Evolutionary conservation across 352 stramenopile species (phyloP), one percentile per base, ranked within the genome.

Genomic region (Globisporangium uncinulatum): DNA sequence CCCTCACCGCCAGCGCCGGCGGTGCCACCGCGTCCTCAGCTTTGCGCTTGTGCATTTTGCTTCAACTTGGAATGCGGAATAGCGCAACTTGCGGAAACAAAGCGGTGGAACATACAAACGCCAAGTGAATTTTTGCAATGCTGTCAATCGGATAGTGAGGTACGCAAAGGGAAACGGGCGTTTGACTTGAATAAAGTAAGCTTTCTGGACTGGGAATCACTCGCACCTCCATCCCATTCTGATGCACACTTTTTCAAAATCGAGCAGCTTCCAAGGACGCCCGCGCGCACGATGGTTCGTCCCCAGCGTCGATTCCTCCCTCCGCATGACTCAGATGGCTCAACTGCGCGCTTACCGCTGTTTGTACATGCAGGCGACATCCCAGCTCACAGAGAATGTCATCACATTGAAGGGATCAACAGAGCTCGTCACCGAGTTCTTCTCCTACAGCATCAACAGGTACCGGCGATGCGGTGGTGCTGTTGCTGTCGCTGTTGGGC

Each of bases 381-480:
- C 79, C 11, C 80, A 91, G 60, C 61, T 86, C 39, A 79, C 73
- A 15, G 77, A 96, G 71, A 98, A 92, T 53, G 84, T 99, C 32
- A 99, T 99, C 67, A 99, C 97, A n/a, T 76, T 99, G 17, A 98
- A 98, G 67, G 97, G 97, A 44, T 99, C 94, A 21, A 97, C 97
- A 3, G 95, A 98, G 65, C 98, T 99, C 46, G 97, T 99, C 48
- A 97, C 95, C 0, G 97, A 99, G 76, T 99, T 99, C 71, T 99
- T 99, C 83, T 97, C 97, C 56, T 99, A 97, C 65, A 94, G 92
- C 56, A 99, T 99, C 75, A 99, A 99, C 84, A 96, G 79, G 87
- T 95, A 69, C 37, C 53, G 24, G 8, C 37, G 34, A n/a, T 17
- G n/a, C 19, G 51, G 3, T 37, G 15, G 4, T 41, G 15, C 53